Conservation (phyloP, 2,329 filamentous ascomycete species). For the Decorospora gaudefroyi region DNA sequence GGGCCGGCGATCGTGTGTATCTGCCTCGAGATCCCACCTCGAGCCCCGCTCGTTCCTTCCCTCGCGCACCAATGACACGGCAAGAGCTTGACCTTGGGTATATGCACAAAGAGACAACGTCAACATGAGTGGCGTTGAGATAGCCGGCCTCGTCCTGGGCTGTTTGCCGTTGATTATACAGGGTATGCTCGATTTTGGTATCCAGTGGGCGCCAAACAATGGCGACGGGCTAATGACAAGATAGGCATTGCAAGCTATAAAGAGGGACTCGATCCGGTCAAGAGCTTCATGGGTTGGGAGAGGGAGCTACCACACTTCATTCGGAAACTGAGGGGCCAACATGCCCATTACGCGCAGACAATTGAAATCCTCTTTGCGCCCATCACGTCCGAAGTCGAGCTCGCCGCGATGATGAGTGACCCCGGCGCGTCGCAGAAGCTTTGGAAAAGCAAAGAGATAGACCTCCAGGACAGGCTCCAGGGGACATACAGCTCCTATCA, state of each 20-base stretch:
- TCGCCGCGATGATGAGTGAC: conserved; percentile 44
- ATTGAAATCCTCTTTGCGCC: conserved; percentile 44
- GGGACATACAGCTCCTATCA: conserved; percentile 45
- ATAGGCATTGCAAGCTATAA: conserved; percentile 46
- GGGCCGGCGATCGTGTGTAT: conserved; percentile 2
- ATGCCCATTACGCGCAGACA: conserved; percentile 46
- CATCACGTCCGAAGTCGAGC: conserved; percentile 44
- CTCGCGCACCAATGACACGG: conserved; percentile 13
- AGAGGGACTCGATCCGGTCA: conserved; percentile 48
- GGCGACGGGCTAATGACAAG: conserved; percentile 1
- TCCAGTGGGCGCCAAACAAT: not conserved
- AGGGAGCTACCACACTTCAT: conserved; percentile 43
- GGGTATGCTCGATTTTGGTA: conserved; percentile 21
- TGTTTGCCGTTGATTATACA: conserved; percentile 48
- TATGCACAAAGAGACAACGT: not conserved
- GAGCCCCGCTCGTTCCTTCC: conserved; percentile 15
- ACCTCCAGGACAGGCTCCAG: conserved; percentile 40
- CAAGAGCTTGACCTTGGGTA: not conserved
- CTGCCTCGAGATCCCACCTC: conserved; percentile 6
- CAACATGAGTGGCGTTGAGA: conserved; percentile 40
- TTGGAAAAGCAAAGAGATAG: conserved; percentile 42
- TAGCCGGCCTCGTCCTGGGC: conserved; percentile 45
- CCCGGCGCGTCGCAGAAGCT: conserved; percentile 33
- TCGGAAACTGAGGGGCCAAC: conserved; percentile 45
- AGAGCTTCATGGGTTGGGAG: conserved; percentile 46